Percentiles rank a stretch among this genome's conserved stretches.
Evolutionary conservation across 345 rosid genomes (phyloP).

Genomic region (Corchorus olitorius): DNA sequence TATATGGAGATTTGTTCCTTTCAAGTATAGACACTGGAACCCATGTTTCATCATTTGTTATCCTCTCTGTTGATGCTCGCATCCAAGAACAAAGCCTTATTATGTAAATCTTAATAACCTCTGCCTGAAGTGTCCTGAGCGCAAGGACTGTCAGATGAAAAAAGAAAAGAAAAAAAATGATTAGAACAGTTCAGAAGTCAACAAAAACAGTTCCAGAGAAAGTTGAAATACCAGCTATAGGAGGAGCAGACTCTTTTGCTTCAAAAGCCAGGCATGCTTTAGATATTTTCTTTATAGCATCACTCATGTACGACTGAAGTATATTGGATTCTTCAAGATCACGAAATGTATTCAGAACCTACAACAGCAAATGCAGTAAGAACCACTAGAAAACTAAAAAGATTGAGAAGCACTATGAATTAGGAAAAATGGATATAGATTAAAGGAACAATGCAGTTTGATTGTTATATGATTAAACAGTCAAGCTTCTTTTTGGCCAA

Average conservation of each 20-base stretch:
- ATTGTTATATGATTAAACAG: neutral
- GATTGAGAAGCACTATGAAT: constrained; percentile 13
- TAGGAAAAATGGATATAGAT: neutral
- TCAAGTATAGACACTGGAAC: constrained; percentile 85
- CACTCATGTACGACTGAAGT: constrained; percentile 77
- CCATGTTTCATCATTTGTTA: constrained; percentile 89
- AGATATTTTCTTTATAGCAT: constrained; percentile 79
- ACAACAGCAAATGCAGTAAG: constrained; percentile 28
- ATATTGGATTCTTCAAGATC: constrained; percentile 85
- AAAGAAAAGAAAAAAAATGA: constrained; percentile 14
- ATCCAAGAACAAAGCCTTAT: constrained; percentile 95
- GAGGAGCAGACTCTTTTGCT: constrained; percentile 89
- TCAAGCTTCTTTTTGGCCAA: no score
- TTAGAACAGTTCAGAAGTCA: constrained; percentile 29
- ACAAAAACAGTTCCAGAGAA: constrained; percentile 32
- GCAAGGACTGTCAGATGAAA: constrained; percentile 60
- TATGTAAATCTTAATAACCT: constrained; percentile 78
- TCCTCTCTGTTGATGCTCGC: constrained; percentile 72
- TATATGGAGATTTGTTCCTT: constrained; percentile 85
- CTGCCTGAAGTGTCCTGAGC: constrained; percentile 71
- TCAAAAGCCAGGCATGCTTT: constrained; percentile 92
- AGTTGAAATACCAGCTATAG: constrained; percentile 63
- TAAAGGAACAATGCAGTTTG: constrained; percentile 6
- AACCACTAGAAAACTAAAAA: constrained; percentile 19
- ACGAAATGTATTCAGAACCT: constrained; percentile 79